Evolutionary conservation across 78 protist genomes (phyloP), one percentile per base, ranked within the genome.

Genomic region (Trichosphaerium sp.): DNA sequence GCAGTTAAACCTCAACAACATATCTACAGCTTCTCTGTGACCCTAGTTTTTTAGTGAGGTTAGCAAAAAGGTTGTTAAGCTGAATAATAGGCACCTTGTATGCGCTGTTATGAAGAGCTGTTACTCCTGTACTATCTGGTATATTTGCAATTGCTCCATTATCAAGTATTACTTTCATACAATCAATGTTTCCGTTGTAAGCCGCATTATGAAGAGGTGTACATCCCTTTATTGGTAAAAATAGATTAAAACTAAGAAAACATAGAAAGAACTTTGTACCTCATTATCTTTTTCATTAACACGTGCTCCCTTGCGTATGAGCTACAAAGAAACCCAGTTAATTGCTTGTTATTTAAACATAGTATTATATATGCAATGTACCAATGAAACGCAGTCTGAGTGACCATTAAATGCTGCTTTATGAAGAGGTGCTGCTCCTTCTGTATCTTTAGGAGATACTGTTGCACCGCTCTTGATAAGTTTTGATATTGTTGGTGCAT

Each of bases 371-470:
- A n/a, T n/a, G n/a, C n/a, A n/a, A n/a, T n/a, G n/a, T n/a, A n/a
- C n/a, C n/a, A n/a, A n/a, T n/a, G n/a, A n/a, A n/a, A n/a, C n/a
- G n/a, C n/a, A n/a, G n/a, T n/a, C n/a, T n/a, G n/a, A 3, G 29
- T 74, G n/a, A 5, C 84, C 84, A 38, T 78, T 78, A 59, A 78
- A 78, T 34, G 84, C 70, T 26, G 84, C 84, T 52, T 78, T 78
- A 15, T 78, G 84, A 6, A 78, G 35, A 25, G 84, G 71, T 11
- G 84, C 55, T 39, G 70, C 72, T 12, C 84, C 84, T 75, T 70
- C 70, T 34, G 65, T 72, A 62, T 78, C 84, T 0, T 64, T 66
- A 75, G 71, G 69, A 47, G 62, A 48, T 23, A 78, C 70, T 31
- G 69, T 54, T 32, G 84, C 28, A 18, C 84, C 84, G 63, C 65